Percentiles rank a stretch among this genome's conserved stretches.
phyloP scores from a whole-genome alignment of 192 early-diverging fungal species.

The Chytriomyces sp. region DNA sequence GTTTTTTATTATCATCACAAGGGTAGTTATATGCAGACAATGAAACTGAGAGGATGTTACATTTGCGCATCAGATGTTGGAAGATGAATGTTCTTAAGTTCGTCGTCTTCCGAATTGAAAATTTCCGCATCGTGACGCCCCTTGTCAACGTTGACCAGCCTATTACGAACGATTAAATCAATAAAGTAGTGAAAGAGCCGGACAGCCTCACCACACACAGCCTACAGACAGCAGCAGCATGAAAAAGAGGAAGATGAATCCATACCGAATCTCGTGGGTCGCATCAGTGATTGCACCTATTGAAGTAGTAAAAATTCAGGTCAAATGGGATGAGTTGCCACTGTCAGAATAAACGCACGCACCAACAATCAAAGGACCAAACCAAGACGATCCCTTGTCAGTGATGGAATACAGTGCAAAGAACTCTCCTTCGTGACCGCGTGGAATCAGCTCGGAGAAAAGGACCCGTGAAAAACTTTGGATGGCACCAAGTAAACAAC shows the following conservation, averaged over 20 bases:
- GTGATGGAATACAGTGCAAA: conserved; percentile 42
- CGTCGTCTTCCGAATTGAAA: not conserved
- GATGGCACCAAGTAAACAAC: conserved; percentile 31
- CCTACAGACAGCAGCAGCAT: conserved; percentile 15
- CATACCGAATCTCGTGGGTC: conserved; percentile 37
- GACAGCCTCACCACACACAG: not conserved
- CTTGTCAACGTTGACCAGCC: not conserved
- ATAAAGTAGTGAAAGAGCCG: not conserved
- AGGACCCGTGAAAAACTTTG: conserved; percentile 33
- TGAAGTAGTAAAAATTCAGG: not conserved
- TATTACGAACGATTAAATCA: not conserved
- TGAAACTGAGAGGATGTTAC: no score
- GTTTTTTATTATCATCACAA: no score
- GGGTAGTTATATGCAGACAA: no score
- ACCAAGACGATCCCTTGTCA: conserved; percentile 40
- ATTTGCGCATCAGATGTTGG: no score
- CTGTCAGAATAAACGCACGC: not conserved
- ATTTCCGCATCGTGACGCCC: not conserved
- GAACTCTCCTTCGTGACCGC: conserved; percentile 42
- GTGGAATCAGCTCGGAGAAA: conserved; percentile 37
- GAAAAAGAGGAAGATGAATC: conserved; percentile 17
- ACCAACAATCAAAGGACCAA: conserved; percentile 40
- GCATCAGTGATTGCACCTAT: conserved; percentile 52
- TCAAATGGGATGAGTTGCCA: not conserved
- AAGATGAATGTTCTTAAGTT: not conserved